phyloP scores from a whole-genome alignment of 192 early-diverging fungal species.

The Podila epicladia region DNA sequence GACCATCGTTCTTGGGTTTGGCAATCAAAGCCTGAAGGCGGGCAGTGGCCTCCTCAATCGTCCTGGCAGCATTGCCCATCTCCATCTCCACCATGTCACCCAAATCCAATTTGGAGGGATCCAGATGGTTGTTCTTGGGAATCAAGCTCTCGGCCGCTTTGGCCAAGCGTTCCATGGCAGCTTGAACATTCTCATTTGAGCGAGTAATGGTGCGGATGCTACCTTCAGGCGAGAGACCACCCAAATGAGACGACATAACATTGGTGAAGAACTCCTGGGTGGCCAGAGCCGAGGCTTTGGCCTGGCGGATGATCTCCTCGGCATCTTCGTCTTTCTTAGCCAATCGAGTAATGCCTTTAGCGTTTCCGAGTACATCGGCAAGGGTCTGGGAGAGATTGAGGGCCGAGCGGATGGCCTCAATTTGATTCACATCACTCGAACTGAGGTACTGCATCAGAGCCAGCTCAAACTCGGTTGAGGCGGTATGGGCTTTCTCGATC shows the following conservation, averaged over 20 bases:
- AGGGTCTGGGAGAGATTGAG: conserved; percentile 84
- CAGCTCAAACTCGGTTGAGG: conserved; percentile 68
- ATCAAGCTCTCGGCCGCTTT: conserved; percentile 83
- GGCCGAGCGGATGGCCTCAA: conserved; percentile 84
- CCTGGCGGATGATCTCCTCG: conserved; percentile 79
- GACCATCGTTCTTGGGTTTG: conserved; percentile 76
- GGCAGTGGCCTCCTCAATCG: conserved; percentile 90
- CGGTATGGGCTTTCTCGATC: conserved; percentile 84
- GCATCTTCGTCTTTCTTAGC: conserved; percentile 80
- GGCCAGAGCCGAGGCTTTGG: conserved; percentile 72
- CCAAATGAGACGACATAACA: conserved; percentile 81
- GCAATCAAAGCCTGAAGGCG: conserved; percentile 83
- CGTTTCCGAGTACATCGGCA: conserved; percentile 83
- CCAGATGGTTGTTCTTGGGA: conserved; percentile 58
- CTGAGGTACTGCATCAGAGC: conserved; percentile 44
- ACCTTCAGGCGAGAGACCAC: conserved; percentile 66
- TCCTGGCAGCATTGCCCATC: conserved; percentile 91
- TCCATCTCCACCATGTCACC: conserved; percentile 93
- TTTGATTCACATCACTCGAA: conserved; percentile 68
- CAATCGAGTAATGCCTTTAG: conserved; percentile 90
- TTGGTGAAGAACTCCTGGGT: conserved; percentile 87
- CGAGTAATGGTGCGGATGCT: conserved; percentile 80
- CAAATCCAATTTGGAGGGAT: conserved; percentile 74
- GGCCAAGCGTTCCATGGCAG: conserved; percentile 76
- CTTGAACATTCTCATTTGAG: conserved; percentile 80